Evolutionary conservation across 192 early-diverging fungal genomes (phyloP).

Genomic region (Nowakowskiella sp.): DNA sequence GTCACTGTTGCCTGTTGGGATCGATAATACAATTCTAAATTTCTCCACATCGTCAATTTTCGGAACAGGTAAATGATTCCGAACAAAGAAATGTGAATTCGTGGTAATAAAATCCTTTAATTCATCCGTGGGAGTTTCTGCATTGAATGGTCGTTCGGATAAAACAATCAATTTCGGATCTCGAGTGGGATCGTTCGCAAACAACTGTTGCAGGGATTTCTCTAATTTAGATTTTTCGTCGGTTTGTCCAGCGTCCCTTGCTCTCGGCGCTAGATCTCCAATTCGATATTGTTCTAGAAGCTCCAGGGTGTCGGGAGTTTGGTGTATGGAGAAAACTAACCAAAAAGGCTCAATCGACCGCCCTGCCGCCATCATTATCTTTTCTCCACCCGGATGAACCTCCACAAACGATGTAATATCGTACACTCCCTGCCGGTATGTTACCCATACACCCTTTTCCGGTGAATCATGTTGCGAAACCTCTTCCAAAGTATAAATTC

Average conservation of each 20-base stretch:
- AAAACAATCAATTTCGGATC: slow-evolving; percentile 54
- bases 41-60: slow-evolving; percentile 46
- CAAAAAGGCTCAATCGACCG: slow-evolving; percentile 47
- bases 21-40: slow-evolving; percentile 56
- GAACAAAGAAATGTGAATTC: slow-evolving; percentile 67
- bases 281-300: slow-evolving; percentile 42
- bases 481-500: slow-evolving; percentile 29
- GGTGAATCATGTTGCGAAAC: slow-evolving; percentile 32
- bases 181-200: slow-evolving; percentile 66
- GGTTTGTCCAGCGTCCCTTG: slow-evolving; percentile 6
- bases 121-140: slow-evolving; percentile 59
- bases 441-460: slow-evolving; percentile 37
- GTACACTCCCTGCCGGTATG: slow-evolving; percentile 34
- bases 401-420: slow-evolving; percentile 47
- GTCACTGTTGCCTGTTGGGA: not conserved
- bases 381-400: slow-evolving; percentile 42
- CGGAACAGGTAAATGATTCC: slow-evolving; percentile 87
- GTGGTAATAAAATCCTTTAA: slow-evolving; percentile 70
- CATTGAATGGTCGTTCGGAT: slow-evolving; percentile 73
- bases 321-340: slow-evolving; percentile 44
- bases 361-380: slow-evolving; percentile 45
- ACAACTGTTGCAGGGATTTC: slow-evolving; percentile 26
- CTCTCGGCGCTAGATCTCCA: slow-evolving; percentile 19
- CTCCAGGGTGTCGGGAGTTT: slow-evolving; percentile 22
- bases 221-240: slow-evolving; percentile 9